Evolutionary conservation across 345 rosid species (phyloP), one percentile per base, ranked within the genome.

Genomic region (Linum usitatissimum): DNA sequence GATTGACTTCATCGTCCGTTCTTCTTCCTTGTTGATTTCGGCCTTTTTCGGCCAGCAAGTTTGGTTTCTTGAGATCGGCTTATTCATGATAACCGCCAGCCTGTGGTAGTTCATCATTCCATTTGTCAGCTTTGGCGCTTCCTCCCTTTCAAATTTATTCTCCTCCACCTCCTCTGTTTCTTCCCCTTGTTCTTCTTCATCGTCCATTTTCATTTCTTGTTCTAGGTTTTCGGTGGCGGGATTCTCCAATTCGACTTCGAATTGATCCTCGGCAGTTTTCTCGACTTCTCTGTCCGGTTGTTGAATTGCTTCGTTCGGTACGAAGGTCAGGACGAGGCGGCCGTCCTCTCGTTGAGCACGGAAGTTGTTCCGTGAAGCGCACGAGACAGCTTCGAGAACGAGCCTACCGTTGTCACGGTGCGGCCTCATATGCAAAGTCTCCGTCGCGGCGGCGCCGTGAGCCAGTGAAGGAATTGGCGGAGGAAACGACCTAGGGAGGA

Each of bases 371-470:
- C 80, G 81, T 2, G 86, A 66, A n/a, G 92, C 77, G 75, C 85
- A 75, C 28, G 92, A 84, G 66, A 90, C 86, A 21, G 95, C 97
- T 71, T 94, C 91, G 53, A 94, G 85, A 69, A 94, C 93, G 80
- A 94, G 64, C 10, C 96, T 77, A 0, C 99, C 99, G 60, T 88
- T 84, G 53, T 86, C 84, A 9, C 99, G 96, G 60, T 70, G 85
- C 61, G 89, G 75, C 79, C 73, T 83, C 84, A 90, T 80, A 69
- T 68, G 87, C 30, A 84, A 63, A 9, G 87, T 78, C 51, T 15
- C 51, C 0, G 78, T 73, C 28, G 92, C 97, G 0, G 79, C 72
- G 45, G 28, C 28, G 28, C 67, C 73, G 38, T 59, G 48, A 18
- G 90, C 79, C 18, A 83, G 87, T 10, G 91, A 84, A 66, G 85